Base-by-base conservation (phyloP, 2,329 filamentous ascomycete genomes). In the Xylaria digitata region DNA sequence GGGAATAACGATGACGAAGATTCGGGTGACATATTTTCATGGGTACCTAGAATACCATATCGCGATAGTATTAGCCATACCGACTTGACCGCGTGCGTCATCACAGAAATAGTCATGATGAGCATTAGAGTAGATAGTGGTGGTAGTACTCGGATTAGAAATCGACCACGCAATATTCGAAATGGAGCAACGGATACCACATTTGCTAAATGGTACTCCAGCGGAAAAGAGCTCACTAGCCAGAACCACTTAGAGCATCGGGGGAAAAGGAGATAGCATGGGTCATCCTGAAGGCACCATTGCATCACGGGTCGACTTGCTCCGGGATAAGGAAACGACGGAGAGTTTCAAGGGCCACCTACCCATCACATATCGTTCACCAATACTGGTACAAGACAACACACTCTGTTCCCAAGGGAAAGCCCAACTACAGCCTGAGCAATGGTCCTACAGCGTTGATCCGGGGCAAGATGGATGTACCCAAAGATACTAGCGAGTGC, bases 1-100 rank as follows among this genome's bases (percentile, higher is more conserved):
- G 93, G 93, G 78, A 92, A 97, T 75, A 93, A 85, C 66, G 92
- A 89, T 67, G 93, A 96, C 70, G 89, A 86, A 66, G 91, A 91
- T 83, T 97, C 93, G 71, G 89, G 83, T 75, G 87, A 88, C 87
- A 90, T 90, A 65, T 78, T 86, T 75, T 79, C 79, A 74, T 79
- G 79, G 79, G 78, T 76, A 78, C 80, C 84, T 86, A 77, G 59
- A 68, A 49, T 23, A 60, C 46, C 61, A 58, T 71, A 61, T 59
- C 71, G 70, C 66, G 73, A 74, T 61, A 75, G 54, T 26, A 73
- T 80, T 76, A 79, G 77, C 75, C 74, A 77, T 55, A 74, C n/a
- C 34, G 73, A 70, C 54, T 64, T 73, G 56, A 71, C 37, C 32
- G 57, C 37, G 55, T 67, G 50, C 60, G 70, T 66, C 43, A 66